phyloP scores from a whole-genome alignment of 305 asterid genomes.

The Andrographis paniculata region DNA sequence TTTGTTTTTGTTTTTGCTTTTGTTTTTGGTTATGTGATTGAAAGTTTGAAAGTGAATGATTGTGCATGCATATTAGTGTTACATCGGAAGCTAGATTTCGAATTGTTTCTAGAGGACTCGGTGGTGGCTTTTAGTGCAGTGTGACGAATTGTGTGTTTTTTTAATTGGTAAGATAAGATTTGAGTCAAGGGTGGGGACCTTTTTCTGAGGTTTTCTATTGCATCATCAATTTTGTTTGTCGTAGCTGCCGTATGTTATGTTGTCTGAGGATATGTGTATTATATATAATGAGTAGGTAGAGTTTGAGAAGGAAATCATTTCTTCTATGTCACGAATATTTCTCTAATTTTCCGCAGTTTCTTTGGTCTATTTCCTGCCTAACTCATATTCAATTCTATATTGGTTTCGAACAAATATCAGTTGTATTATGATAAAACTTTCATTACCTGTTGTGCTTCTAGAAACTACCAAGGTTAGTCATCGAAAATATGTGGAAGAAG shows the following conservation, averaged over 20 bases:
- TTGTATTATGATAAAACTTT: background rate
- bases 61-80: conserved; percentile 13
- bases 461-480: conserved; percentile 21
- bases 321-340: background rate
- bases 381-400: background rate
- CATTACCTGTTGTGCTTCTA: conserved; percentile 17
- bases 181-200: background rate
- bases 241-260: background rate
- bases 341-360: background rate
- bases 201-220: background rate
- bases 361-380: background rate
- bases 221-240: conserved; percentile 9
- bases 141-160: background rate
- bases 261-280: conserved; percentile 1
- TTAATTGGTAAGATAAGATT: background rate
- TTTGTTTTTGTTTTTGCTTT: background rate
- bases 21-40: background rate
- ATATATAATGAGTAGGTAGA: background rate
- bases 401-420: background rate
- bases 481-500: conserved; percentile 26
- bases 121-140: conserved; percentile 6
- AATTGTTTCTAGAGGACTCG: background rate
- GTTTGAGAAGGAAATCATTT: background rate
- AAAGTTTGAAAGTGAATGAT: background rate
- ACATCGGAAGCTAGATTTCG: conserved; percentile 1